Percentiles rank a stretch among this genome's conserved stretches.
Conservation (phyloP, 148 eudicot genomes). For the Pharnaceum exiguum region DNA sequence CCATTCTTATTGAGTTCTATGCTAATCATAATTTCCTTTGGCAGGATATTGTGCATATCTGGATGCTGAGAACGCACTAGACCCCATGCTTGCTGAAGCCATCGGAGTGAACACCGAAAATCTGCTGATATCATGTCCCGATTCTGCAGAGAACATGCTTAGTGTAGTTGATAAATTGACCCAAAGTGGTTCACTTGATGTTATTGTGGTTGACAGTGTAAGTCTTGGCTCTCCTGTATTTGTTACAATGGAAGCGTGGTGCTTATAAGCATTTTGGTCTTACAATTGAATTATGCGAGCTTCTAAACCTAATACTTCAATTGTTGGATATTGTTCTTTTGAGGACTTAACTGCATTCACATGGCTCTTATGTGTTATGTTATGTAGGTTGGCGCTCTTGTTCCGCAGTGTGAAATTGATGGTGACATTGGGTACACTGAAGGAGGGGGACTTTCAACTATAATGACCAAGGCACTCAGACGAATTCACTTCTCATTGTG, state of each 20-base stretch:
- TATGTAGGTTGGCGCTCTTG: conserved; percentile 93
- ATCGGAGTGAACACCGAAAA: conserved; percentile 73
- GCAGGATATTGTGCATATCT: conserved; percentile 95
- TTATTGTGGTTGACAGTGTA: conserved; percentile 95
- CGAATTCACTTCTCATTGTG: conserved; percentile 77
- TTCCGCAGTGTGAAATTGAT: conserved; percentile 78
- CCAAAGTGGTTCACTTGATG: conserved; percentile 85
- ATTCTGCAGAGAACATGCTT: conserved; percentile 90
- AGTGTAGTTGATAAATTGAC: conserved; percentile 82
- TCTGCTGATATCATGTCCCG: conserved; percentile 81
- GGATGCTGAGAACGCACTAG: conserved; percentile 92
- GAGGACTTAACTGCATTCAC: too few relatives aligned
- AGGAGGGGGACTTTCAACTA: conserved; percentile 35
- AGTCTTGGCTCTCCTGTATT: conserved; percentile 13
- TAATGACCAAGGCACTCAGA: conserved; percentile 85
- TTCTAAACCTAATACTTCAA: too few relatives aligned
- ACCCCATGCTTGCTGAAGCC: conserved; percentile 72
- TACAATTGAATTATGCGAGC: too few relatives aligned
- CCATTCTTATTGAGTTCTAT: not conserved
- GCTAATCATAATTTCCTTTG: conserved; percentile 3
- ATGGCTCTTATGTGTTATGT: too few relatives aligned
- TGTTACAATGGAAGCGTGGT: conserved; percentile 1
- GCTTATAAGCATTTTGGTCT: conserved; percentile 12
- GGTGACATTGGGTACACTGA: conserved; percentile 26
- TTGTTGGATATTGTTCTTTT: too few relatives aligned